These are phyloP conservation scores for Fragilariopsis cylindrus DNA, from an alignment of 108 stramenopile species.

Conservation along the genomic window DNA sequence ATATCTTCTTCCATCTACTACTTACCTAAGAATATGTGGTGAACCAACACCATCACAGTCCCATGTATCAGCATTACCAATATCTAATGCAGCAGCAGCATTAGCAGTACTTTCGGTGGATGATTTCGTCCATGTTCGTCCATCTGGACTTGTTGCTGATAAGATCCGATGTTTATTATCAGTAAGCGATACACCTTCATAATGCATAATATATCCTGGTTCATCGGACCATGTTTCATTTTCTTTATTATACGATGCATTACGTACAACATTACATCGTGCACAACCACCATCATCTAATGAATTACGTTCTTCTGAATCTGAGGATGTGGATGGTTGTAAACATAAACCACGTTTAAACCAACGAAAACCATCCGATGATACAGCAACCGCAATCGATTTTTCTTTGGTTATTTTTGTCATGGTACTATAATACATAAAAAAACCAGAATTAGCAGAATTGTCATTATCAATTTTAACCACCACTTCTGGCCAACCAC, in stretches of 20 bases:
- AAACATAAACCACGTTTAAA: conserved; percentile 70
- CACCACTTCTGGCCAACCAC: conserved; percentile 90
- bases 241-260: conserved; percentile 51
- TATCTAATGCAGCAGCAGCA: conserved; percentile 67
- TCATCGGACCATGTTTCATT: conserved; percentile 49
- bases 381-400: conserved; percentile 74
- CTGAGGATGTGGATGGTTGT: conserved; percentile 33
- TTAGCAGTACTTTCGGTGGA: too few species aligned
- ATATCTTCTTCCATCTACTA: not conserved
- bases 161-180: conserved; percentile 82
- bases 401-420: conserved; percentile 75
- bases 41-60: conserved; percentile 79
- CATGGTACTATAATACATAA: conserved; percentile 95
- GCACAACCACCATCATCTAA: conserved; percentile 83
- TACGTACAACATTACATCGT: conserved; percentile 69
- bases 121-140: conserved; percentile 64
- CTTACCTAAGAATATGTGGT: conserved; percentile 74
- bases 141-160: conserved; percentile 68
- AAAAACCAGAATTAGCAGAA: conserved; percentile 57
- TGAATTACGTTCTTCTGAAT: conserved; percentile 42
- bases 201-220: conserved; percentile 69
- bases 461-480: conserved; percentile 49
- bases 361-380: conserved; percentile 86
- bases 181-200: conserved; percentile 72
- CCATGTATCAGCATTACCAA: conserved; percentile 68